Evolutionary conservation across 2,329 filamentous ascomycete species (phyloP).

Genomic region (Alternaria dauci): DNA sequence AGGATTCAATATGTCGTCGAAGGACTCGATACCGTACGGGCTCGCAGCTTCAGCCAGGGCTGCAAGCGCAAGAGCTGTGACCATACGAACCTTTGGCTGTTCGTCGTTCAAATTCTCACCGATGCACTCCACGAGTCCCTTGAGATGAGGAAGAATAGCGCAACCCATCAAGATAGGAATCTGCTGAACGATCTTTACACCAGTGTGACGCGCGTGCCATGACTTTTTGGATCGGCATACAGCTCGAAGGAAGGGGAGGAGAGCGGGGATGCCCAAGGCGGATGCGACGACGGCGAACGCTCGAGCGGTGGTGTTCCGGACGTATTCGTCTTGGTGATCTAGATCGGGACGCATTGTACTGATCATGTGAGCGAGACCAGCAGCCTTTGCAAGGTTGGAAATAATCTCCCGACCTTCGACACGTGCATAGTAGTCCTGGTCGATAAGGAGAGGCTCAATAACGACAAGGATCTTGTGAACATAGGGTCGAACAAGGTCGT

Average conservation of each 20-base stretch:
- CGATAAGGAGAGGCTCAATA: conserved; percentile 98
- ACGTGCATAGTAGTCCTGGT: conserved; percentile 98
- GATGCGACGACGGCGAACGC: conserved; percentile 98
- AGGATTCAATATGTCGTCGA: conserved; percentile 96
- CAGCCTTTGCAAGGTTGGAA: conserved; percentile 95
- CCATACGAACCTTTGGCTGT: conserved; percentile 96
- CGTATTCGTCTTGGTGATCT: conserved; percentile 97
- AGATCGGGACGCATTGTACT: conserved; percentile 99
- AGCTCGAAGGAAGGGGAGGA: conserved; percentile 92
- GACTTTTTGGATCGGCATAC: conserved; percentile 99
- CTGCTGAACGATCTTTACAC: conserved; percentile 98
- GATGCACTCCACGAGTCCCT: conserved; percentile 95
- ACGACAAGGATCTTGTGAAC: conserved; percentile 99
- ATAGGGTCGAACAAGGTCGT: conserved; percentile 93
- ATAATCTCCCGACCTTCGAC: conserved; percentile 99
- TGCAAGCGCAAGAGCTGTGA: conserved; percentile 93
- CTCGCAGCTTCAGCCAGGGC: conserved; percentile 95
- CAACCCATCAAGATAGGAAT: conserved; percentile 99
- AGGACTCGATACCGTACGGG: conserved; percentile 98
- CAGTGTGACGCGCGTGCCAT: conserved; percentile 96
- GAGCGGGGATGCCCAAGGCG: conserved; percentile 91
- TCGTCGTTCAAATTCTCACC: conserved; percentile 96
- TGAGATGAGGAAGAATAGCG: conserved; percentile 92
- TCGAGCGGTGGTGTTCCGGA: conserved; percentile 94
- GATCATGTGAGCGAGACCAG: conserved; percentile 98